Percentiles rank a stretch among this genome's conserved stretches.
These are phyloP conservation scores for Ganoderma lingzhi DNA, from an alignment of 1,284 basidiomycete species.

Conservation along the genomic window DNA sequence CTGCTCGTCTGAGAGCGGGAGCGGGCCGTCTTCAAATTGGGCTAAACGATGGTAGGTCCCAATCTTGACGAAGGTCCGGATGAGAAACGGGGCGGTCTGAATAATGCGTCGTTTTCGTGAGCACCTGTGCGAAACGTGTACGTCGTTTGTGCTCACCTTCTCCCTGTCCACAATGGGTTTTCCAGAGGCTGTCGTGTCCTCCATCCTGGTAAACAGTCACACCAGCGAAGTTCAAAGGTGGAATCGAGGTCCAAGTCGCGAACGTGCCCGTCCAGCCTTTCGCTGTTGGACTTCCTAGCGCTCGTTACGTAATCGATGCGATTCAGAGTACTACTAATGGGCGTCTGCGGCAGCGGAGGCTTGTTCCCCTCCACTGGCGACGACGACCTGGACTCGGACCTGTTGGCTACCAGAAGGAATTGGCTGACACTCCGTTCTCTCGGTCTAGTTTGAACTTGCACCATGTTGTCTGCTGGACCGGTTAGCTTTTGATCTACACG, in stretches of 20 bases:
- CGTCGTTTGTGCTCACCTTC: constrained; percentile 39
- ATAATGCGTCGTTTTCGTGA: neutral
- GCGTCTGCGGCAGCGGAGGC: neutral
- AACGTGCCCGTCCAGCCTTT: neutral
- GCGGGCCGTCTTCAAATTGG: constrained; percentile 76
- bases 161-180: constrained; percentile 47
- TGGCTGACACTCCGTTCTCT: constrained; percentile 9
- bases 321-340: neutral
- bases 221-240: neutral
- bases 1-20: constrained; percentile 80
- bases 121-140: neutral
- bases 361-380: neutral
- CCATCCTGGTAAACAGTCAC: constrained; percentile 13
- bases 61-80: constrained; percentile 83
- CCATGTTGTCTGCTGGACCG: neutral
- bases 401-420: neutral
- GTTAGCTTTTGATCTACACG: neutral
- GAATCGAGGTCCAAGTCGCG: constrained; percentile 1
- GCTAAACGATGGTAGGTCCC: constrained; percentile 74
- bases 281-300: neutral
- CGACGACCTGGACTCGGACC: neutral
- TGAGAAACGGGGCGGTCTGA: constrained; percentile 80
- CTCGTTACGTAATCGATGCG: constrained; percentile 1
- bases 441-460: constrained; percentile 6
- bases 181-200: constrained; percentile 41